A percentile compares a stretch with the other conserved stretches of the same genome.
Conservation (phyloP, 2,329 filamentous ascomycete species). For the Stachybotrys echinatus region DNA sequence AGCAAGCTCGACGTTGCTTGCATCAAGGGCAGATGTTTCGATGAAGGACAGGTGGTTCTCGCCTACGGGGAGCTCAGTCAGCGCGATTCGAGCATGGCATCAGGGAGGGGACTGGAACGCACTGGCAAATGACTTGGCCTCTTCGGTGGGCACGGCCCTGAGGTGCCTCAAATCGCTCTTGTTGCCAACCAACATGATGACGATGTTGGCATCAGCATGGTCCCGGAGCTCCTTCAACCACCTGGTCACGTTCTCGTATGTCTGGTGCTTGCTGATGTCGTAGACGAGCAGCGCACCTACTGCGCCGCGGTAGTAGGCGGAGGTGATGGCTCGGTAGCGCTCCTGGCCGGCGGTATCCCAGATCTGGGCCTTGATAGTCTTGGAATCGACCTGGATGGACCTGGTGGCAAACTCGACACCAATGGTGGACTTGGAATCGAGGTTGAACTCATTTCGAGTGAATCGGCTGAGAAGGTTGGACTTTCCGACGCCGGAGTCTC, state of each 20-base stretch:
- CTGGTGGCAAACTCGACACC: conserved; percentile 98
- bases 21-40: conserved; percentile 96
- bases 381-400: conserved; percentile 97
- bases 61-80: conserved; percentile 46
- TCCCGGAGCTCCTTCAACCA: conserved; percentile 99
- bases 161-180: conserved; percentile 99
- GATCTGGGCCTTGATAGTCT: conserved; percentile 99
- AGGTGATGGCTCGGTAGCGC: conserved; percentile 97
- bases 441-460: conserved; percentile 99
- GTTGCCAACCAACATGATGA: conserved; percentile 99
- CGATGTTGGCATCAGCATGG: conserved; percentile 97
- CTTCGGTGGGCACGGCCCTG: conserved; percentile 92
- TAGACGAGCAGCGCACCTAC: conserved; percentile 97
- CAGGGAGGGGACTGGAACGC: conserved; percentile 21
- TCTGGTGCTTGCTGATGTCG: conserved; percentile 99
- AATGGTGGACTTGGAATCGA: conserved; percentile 99
- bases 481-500: conserved; percentile 99
- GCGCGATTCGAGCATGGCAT: not conserved
- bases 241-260: conserved; percentile 97
- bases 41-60: conserved; percentile 99
- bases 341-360: conserved; percentile 99
- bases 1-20: conserved; percentile 97
- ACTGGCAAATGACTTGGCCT: conserved; percentile 98
- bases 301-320: conserved; percentile 96
- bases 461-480: conserved; percentile 99